These are phyloP conservation scores for Fusarium anthophilum DNA, from an alignment of 2,329 filamentous ascomycete species.

Conservation along the genomic window DNA sequence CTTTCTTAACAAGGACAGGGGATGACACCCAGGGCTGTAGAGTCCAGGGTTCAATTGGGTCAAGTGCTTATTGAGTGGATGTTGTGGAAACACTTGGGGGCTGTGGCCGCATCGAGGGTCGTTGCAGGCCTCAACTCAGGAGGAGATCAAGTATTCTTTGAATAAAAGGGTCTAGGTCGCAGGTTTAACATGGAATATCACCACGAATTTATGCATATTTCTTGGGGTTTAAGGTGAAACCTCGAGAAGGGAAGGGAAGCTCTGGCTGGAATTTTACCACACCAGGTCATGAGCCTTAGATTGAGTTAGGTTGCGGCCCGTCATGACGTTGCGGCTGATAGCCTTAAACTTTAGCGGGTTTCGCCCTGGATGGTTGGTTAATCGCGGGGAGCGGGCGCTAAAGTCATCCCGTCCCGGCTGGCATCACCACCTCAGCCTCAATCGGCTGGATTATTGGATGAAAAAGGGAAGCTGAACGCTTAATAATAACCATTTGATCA, in stretches of 20 bases:
- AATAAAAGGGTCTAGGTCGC: background rate
- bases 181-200: background rate
- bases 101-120: conserved; percentile 1
- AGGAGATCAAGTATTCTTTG: background rate
- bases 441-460: too few species aligned
- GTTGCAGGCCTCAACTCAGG: conserved; percentile 17
- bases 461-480: too few species aligned
- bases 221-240: background rate
- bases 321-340: conserved; percentile 4
- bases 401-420: background rate
- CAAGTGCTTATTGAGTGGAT: conserved; percentile 24
- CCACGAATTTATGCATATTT: background rate
- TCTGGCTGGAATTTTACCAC: background rate
- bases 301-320: background rate
- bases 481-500: too few species aligned
- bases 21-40: conserved; percentile 17
- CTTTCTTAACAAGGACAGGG: conserved; percentile 12
- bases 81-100: conserved; percentile 8
- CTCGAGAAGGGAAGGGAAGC: background rate
- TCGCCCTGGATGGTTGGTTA: conserved; percentile 6
- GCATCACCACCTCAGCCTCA: background rate
- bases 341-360: conserved; percentile 14
- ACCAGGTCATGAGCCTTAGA: background rate
- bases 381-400: conserved; percentile 29
- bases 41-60: conserved; percentile 32